Percentiles rank a stretch among this genome's conserved stretches.
Evolutionary conservation across 1,284 basidiomycete species (phyloP).

Genomic region (Ustilago bromivora): DNA sequence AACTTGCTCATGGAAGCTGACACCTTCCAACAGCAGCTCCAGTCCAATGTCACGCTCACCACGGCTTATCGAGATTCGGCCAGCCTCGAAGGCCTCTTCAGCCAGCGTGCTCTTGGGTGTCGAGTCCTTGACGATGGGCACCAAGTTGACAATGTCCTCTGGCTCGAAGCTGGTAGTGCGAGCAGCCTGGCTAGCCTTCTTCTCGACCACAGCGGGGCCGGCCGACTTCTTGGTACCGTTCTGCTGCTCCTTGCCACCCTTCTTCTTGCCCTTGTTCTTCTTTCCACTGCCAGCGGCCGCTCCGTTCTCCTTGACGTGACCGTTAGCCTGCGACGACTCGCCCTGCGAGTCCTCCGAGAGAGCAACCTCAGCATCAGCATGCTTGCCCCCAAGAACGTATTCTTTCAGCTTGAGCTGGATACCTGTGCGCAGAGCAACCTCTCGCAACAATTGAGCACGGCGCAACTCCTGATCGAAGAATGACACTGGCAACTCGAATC

Average conservation of each 20-base stretch:
- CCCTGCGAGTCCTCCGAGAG: conserved; percentile 54
- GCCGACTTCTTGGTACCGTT: conserved; percentile 46
- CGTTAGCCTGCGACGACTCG: conserved; percentile 66
- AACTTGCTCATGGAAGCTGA: conserved; percentile 74
- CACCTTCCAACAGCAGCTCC: conserved; percentile 74
- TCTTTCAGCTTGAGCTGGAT: conserved; percentile 73
- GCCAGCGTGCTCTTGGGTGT: conserved; percentile 72
- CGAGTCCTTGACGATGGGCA: conserved; percentile 73
- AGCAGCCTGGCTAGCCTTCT: conserved; percentile 38
- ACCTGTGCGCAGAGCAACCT: conserved; percentile 73
- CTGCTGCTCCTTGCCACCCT: conserved; percentile 38
- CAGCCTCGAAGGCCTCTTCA: conserved; percentile 74
- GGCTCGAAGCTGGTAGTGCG: conserved; percentile 72
- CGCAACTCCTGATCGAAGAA: conserved; percentile 69
- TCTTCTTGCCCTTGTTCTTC: conserved; percentile 55
- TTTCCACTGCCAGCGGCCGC: conserved; percentile 12
- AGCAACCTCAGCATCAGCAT: conserved; percentile 23
- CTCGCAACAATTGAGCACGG: conserved; percentile 73
- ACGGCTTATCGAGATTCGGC: conserved; percentile 72
- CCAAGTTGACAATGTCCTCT: conserved; percentile 73
- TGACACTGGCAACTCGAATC: conserved; percentile 71
- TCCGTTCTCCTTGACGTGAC: conserved; percentile 25
- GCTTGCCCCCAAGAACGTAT: conserved; percentile 71
- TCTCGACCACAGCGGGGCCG: conserved; percentile 18
- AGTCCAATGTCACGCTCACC: conserved; percentile 72